phyloP scores from a whole-genome alignment of 2,329 filamentous ascomycete genomes.

The Periconia sp. region DNA sequence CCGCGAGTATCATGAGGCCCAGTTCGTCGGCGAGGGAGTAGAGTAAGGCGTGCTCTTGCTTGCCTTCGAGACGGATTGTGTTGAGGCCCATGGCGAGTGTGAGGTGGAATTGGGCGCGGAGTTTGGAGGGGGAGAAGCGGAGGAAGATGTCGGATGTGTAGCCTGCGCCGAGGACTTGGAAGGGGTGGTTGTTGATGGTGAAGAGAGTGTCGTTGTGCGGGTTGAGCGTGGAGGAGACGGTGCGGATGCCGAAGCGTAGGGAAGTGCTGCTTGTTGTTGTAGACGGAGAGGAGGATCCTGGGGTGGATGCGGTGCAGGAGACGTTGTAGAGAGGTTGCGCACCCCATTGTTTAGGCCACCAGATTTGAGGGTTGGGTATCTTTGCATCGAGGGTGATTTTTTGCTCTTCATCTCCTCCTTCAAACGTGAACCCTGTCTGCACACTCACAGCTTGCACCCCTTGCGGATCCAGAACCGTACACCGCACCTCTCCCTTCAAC shows the following conservation, averaged over 20 bases:
- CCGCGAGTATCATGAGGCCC: slow-evolving; percentile 63
- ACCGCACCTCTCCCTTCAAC: slow-evolving; percentile 14
- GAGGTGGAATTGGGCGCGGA: slow-evolving; percentile 55
- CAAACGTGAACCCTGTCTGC: slow-evolving; percentile 7
- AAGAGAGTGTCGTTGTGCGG: slow-evolving; percentile 58
- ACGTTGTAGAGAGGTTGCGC: slow-evolving; percentile 55
- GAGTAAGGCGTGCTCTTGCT: slow-evolving; percentile 63
- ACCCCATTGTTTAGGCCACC: slow-evolving; percentile 66
- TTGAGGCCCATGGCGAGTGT: slow-evolving; percentile 64
- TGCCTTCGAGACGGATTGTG: slow-evolving; percentile 65
- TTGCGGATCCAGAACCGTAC: slow-evolving; percentile 12
- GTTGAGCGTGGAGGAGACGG: slow-evolving; percentile 57
- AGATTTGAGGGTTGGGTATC: slow-evolving; percentile 53
- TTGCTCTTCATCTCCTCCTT: slow-evolving; percentile 12
- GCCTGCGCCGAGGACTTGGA: slow-evolving; percentile 63
- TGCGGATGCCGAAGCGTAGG: slow-evolving; percentile 56
- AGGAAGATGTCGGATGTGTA: slow-evolving; percentile 65
- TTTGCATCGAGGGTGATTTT: slow-evolving; percentile 44
- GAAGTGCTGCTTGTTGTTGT: slow-evolving; percentile 16
- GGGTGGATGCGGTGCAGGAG: slow-evolving; percentile 25
- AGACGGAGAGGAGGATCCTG: slow-evolving; percentile 39
- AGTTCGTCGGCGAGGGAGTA: slow-evolving; percentile 62
- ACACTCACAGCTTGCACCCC: slow-evolving; percentile 13
- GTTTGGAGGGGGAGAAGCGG: slow-evolving; percentile 55
- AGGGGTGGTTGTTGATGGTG: slow-evolving; percentile 57